Evolutionary conservation across 1,284 basidiomycete species (phyloP), one percentile per base, ranked within the genome.

Genomic region (Ganoderma leucocontextum): DNA sequence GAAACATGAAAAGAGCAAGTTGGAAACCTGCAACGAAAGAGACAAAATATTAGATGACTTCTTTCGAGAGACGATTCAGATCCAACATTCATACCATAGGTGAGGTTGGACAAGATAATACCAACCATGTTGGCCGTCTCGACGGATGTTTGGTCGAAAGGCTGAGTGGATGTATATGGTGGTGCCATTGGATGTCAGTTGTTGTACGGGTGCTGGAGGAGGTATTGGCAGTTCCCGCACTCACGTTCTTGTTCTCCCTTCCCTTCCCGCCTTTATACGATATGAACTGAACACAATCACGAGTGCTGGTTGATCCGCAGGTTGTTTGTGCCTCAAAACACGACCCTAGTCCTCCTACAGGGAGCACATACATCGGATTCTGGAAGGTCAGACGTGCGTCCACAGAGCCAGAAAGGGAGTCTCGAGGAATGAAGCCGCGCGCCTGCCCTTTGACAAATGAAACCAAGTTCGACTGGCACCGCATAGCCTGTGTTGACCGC

Each of bases 41-140:
- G n/a, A 10, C 7, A 55, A 41, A 17, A 12, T 12, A 38, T 49
- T 13, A n/a, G 39, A 25, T 39, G 58, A 4, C 3, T 5, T 25
- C 36, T 38, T n/a, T 38, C 10, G n/a, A 25, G 10, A 22, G 17
- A 8, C 17, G n/a, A 38, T 38, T 12, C 19, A 9, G 55, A 22
- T 22, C 9, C 10, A 4, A 25, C 5, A 39, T 29, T 60, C 62
- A 72, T 55, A 72, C 77, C 78, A n/a, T 75, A 77, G 13, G 75
- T 66, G 35, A 78, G 44, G 3, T 70, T 74, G 8, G 77, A 75
- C 17, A 79, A 63, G 17, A 72, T 60, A 41, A 74, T 70, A 0
- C 72, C 71, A 22, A 68, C 55, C 63, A 73, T 63, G 64, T 69
- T 66, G 2, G 71, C 72, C 59, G 71, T 77, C 35, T 55, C 69